Conservation (phyloP, 352 stramenopile genomes). For the Aphanomyces cochlioides region DNA sequence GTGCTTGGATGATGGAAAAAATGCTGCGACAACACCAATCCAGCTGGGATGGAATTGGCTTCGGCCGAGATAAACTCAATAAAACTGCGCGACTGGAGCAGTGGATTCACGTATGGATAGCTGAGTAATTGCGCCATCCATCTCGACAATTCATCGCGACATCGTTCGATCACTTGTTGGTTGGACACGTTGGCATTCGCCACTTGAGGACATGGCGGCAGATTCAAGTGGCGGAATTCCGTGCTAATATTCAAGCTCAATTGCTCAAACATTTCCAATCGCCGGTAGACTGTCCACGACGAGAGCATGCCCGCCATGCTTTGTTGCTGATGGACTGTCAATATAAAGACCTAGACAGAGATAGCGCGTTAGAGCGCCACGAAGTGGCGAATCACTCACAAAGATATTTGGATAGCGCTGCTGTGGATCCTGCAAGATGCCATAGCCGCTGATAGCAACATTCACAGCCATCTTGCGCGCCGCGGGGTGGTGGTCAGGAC, state of each 20-base stretch:
- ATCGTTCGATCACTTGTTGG: slow-evolving; percentile 66
- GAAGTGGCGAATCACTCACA: background rate
- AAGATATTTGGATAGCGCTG: slow-evolving; percentile 32
- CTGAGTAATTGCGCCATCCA: slow-evolving; percentile 80
- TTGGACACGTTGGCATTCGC: slow-evolving; percentile 57
- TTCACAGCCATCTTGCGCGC: slow-evolving; percentile 38
- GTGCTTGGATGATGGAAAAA: slow-evolving; percentile 6
- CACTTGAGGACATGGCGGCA: slow-evolving; percentile 52
- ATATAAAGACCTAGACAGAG: slow-evolving; percentile 57
- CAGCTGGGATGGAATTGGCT: slow-evolving; percentile 50
- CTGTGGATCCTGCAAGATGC: slow-evolving; percentile 51
- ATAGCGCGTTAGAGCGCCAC: slow-evolving; percentile 16
- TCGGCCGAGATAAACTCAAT: slow-evolving; percentile 77
- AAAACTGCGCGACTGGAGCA: slow-evolving; percentile 80
- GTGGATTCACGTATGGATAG: slow-evolving; percentile 47
- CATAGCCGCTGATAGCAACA: slow-evolving; percentile 70
- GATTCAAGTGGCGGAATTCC: slow-evolving; percentile 38
- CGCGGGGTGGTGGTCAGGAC: background rate
- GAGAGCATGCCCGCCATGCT: slow-evolving; percentile 40
- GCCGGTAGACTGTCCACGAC: slow-evolving; percentile 69
- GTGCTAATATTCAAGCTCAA: slow-evolving; percentile 34
- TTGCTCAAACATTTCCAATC: slow-evolving; percentile 71
- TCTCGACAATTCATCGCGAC: slow-evolving; percentile 65
- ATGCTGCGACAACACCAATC: slow-evolving; percentile 4
- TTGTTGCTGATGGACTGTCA: slow-evolving; percentile 63